Evolutionary conservation across 257 asterid genomes (phyloP).

Genomic region (Solanum neorickii): DNA sequence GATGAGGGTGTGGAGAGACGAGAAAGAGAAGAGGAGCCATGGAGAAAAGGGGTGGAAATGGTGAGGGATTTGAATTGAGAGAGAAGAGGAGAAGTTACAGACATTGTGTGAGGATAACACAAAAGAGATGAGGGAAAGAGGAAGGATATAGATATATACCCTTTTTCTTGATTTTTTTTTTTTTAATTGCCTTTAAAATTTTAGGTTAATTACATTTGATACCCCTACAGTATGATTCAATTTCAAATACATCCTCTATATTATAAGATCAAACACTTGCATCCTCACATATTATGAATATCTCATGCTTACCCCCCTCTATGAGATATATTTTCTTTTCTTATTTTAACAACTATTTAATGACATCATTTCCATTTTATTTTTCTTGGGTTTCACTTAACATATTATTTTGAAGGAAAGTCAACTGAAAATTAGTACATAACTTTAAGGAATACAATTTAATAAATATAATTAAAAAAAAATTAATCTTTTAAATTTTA

Average conservation of each 20-base stretch:
- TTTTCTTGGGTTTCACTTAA: background rate
- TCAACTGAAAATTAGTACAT: too few relatives aligned
- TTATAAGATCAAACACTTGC: background rate
- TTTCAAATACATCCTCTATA: background rate
- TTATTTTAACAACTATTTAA: too few relatives aligned
- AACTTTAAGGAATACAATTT: too few relatives aligned
- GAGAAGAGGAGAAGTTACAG: conserved; percentile 26
- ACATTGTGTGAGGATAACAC: conserved; percentile 28
- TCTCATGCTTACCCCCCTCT: background rate
- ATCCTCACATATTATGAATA: background rate
- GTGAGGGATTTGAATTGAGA: conserved; percentile 52
- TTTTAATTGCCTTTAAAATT: background rate
- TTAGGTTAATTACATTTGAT: background rate
- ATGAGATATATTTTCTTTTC: background rate
- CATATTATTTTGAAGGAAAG: background rate
- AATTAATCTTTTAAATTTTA: too few relatives aligned
- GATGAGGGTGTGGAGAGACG: conserved; percentile 26
- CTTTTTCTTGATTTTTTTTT: background rate
- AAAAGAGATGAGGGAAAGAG: background rate
- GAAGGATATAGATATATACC: background rate
- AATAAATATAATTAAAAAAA: too few relatives aligned
- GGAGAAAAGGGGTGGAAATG: conserved; percentile 51
- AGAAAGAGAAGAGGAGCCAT: conserved; percentile 50
- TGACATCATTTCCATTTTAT: background rate
- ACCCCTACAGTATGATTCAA: background rate